Percentiles rank a stretch among this genome's conserved stretches.
Evolutionary conservation across 225 moss, liverwort and hornwort species (phyloP).

Genomic region (Marchantia polymorpha): DNA sequence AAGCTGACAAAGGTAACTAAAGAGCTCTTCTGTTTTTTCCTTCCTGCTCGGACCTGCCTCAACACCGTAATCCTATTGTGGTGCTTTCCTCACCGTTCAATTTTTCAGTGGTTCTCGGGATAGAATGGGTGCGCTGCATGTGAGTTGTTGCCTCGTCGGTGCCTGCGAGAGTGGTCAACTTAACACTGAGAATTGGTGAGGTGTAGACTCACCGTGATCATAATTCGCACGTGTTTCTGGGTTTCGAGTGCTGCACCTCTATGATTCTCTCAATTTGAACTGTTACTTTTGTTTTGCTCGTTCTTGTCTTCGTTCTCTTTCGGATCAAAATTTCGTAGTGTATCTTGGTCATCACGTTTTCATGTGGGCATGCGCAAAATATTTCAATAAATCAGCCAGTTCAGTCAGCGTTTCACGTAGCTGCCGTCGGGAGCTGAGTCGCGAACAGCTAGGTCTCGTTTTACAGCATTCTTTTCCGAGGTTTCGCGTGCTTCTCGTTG

Average conservation of each 20-base stretch:
- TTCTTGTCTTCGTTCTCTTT: background rate
- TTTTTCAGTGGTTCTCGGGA: background rate
- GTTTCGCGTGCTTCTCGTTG: background rate
- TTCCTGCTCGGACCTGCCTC: background rate
- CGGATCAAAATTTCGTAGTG: background rate
- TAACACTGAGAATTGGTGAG: background rate
- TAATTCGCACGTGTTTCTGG: background rate
- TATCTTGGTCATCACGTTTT: background rate
- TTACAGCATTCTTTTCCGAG: background rate
- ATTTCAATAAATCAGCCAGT: background rate
- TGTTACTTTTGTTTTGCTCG: background rate
- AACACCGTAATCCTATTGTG: background rate
- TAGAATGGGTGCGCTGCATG: background rate
- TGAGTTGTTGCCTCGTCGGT: background rate
- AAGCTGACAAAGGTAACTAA: conserved; percentile 14
- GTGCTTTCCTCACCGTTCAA: background rate
- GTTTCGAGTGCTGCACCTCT: background rate
- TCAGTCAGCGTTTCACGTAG: background rate
- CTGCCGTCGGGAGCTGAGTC: background rate
- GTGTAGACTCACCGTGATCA: background rate
- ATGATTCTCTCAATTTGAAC: background rate
- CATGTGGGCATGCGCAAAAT: background rate
- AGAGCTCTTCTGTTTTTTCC: background rate
- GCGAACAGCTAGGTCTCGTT: background rate
- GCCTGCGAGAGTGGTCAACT: background rate